Conservation (phyloP, 306 rosid species). For the Quercus wislizeni region DNA sequence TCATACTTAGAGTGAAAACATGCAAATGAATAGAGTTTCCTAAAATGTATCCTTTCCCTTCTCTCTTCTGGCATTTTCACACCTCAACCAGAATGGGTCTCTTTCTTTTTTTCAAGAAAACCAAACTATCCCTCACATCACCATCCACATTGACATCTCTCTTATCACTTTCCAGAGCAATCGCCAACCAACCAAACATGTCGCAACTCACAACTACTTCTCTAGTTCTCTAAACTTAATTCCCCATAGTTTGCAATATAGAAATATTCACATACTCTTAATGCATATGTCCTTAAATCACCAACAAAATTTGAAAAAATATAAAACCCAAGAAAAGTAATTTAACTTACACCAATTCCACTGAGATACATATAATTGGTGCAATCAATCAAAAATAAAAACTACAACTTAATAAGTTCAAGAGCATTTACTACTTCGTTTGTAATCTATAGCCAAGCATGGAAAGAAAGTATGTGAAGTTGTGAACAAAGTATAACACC, state of each 20-base stretch:
- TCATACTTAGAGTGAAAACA: slow-evolving; percentile 42
- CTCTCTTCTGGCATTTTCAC: slow-evolving; percentile 52
- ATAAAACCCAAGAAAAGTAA: neutral
- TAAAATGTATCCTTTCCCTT: slow-evolving; percentile 52
- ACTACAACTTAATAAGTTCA: slow-evolving; percentile 20
- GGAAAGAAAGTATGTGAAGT: neutral
- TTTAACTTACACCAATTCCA: neutral
- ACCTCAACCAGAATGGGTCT: slow-evolving; percentile 3
- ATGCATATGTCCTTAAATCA: slow-evolving; percentile 1
- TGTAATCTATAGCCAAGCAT: neutral
- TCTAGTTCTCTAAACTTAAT: slow-evolving; percentile 17
- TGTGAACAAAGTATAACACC: slow-evolving; percentile 9
- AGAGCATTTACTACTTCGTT: slow-evolving; percentile 22
- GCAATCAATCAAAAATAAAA: slow-evolving; percentile 22
- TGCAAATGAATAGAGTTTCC: slow-evolving; percentile 65
- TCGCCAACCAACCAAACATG: slow-evolving; percentile 25
- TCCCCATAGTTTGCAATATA: neutral
- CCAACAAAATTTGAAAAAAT: neutral
- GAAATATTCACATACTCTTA: neutral
- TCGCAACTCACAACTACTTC: slow-evolving; percentile 17
- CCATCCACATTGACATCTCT: slow-evolving; percentile 14
- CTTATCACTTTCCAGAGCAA: slow-evolving; percentile 21
- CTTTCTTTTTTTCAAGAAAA: slow-evolving; percentile 13
- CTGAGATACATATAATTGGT: slow-evolving; percentile 2
- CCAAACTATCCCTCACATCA: slow-evolving; percentile 9